phyloP scores from a whole-genome alignment of 2,329 filamentous ascomycete genomes.

The Exophiala dermatitidis region DNA sequence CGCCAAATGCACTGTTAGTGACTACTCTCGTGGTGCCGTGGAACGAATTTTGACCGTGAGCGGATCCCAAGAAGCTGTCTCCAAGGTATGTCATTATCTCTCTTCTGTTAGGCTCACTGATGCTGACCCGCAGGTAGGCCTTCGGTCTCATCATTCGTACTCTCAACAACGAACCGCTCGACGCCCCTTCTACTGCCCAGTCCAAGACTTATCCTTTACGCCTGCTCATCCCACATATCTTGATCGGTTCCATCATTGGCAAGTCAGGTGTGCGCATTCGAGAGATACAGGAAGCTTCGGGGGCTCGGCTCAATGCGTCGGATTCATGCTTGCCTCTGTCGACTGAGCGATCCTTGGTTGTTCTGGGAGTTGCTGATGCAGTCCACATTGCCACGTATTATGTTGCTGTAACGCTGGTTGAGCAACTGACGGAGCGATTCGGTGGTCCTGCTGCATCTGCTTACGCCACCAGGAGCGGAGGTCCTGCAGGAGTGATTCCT shows the following conservation, averaged over 20 bases:
- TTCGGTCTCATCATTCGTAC: constrained; percentile 98
- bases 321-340: constrained; percentile 91
- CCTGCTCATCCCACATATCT: constrained; percentile 88
- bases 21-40: constrained; percentile 93
- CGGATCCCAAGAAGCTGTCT: constrained; percentile 89
- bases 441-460: constrained; percentile 94
- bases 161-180: constrained; percentile 90
- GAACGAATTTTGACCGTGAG: constrained; percentile 97
- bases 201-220: constrained; percentile 97
- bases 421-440: constrained; percentile 94
- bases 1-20: constrained; percentile 97
- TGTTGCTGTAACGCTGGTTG: constrained; percentile 92
- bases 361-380: constrained; percentile 94
- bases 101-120: constrained; percentile 15
- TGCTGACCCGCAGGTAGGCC: constrained; percentile 51
- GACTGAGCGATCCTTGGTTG: constrained; percentile 93
- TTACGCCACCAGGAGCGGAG: constrained; percentile 90
- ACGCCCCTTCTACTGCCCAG: constrained; percentile 78
- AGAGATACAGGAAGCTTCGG: constrained; percentile 96
- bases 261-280: constrained; percentile 94
- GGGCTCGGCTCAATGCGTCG: constrained; percentile 90
- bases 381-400: constrained; percentile 99
- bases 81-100: constrained; percentile 60
- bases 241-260: constrained; percentile 97
- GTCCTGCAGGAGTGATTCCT: constrained; percentile 84